Evolutionary conservation across 495 filamentous ascomycete genomes (phyloP).

Genomic region (Talaromyces nanjingensis): DNA sequence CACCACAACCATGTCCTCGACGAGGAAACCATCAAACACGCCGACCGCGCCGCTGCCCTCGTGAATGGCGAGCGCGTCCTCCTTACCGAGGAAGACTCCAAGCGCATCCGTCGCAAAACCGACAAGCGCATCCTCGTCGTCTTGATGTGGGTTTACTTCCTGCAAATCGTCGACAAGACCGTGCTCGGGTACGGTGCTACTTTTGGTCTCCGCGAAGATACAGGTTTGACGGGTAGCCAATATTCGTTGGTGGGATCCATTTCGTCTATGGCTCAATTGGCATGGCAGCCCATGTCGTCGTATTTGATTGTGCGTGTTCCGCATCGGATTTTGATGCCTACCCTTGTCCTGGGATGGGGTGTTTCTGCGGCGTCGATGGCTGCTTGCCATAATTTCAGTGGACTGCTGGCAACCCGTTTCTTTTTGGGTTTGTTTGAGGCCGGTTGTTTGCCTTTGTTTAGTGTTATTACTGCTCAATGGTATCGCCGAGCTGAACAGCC

Average conservation of each 20-base stretch:
- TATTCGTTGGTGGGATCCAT: slow-evolving; percentile 59
- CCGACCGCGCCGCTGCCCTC: slow-evolving; percentile 7
- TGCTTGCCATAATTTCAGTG: slow-evolving; percentile 32
- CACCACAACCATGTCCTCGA: not conserved
- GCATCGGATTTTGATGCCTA: slow-evolving; percentile 56
- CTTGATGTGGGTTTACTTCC: slow-evolving; percentile 59
- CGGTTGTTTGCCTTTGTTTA: slow-evolving; percentile 54
- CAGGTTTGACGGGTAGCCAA: slow-evolving; percentile 47
- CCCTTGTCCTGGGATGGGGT: slow-evolving; percentile 47
- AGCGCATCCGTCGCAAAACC: slow-evolving; percentile 54
- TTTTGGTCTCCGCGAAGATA: slow-evolving; percentile 52
- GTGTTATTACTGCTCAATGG: slow-evolving; percentile 43
- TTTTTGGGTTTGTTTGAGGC: slow-evolving; percentile 47
- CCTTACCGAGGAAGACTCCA: slow-evolving; percentile 45
- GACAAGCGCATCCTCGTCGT: slow-evolving; percentile 52
- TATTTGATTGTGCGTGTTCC: slow-evolving; percentile 60
- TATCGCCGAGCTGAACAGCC: slow-evolving; percentile 45
- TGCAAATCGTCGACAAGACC: slow-evolving; percentile 59
- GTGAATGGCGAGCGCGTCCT: slow-evolving; percentile 5
- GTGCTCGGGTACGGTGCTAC: slow-evolving; percentile 58
- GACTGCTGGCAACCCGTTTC: slow-evolving; percentile 40
- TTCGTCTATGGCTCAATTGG: slow-evolving; percentile 56
- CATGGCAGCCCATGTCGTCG: slow-evolving; percentile 60
- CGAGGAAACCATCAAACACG: not conserved
- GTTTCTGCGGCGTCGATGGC: slow-evolving; percentile 41